Evolutionary conservation across 371 early-diverging fungal genomes (phyloP).

Genomic region (Rhizopus stolonifer): DNA sequence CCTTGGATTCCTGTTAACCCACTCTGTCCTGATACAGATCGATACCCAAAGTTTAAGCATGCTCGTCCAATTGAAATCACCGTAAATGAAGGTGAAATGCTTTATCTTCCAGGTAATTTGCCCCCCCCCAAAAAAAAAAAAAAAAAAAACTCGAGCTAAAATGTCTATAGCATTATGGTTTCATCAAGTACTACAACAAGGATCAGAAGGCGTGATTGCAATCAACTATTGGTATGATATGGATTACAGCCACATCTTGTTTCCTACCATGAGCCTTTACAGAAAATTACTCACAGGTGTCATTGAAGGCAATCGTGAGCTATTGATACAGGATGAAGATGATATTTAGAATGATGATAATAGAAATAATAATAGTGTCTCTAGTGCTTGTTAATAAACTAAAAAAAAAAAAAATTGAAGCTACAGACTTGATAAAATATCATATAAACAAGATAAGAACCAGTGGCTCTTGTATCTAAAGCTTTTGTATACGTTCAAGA

Average conservation of each 20-base stretch:
- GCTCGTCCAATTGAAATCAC: slow-evolving; percentile 59
- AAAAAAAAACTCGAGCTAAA: neutral
- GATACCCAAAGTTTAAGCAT: slow-evolving; percentile 54
- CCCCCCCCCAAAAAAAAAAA: too few relatives aligned
- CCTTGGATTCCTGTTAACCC: slow-evolving; percentile 74
- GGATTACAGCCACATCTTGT: slow-evolving; percentile 49
- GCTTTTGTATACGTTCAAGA: too few relatives aligned
- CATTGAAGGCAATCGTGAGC: slow-evolving; percentile 14
- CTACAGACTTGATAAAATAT: too few relatives aligned
- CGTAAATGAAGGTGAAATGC: slow-evolving; percentile 67
- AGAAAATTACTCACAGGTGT: slow-evolving; percentile 31
- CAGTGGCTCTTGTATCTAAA: too few relatives aligned
- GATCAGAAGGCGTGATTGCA: slow-evolving; percentile 68
- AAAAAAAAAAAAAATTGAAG: neutral
- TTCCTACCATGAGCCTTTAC: slow-evolving; percentile 35
- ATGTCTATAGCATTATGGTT: slow-evolving; percentile 66
- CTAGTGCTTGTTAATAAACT: too few relatives aligned
- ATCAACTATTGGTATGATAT: slow-evolving; percentile 85
- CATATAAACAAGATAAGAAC: too few relatives aligned
- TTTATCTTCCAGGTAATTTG: slow-evolving; percentile 66
- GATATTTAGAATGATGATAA: too few relatives aligned
- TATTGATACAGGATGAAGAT: slow-evolving; percentile 12
- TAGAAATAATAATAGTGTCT: too few relatives aligned
- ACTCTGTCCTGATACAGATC: slow-evolving; percentile 38
- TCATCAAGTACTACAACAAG: slow-evolving; percentile 72